Percentiles rank a stretch among this genome's conserved stretches.
Evolutionary conservation across 108 stramenopile species (phyloP).

Genomic region (Nannochloropsis gaditana): DNA sequence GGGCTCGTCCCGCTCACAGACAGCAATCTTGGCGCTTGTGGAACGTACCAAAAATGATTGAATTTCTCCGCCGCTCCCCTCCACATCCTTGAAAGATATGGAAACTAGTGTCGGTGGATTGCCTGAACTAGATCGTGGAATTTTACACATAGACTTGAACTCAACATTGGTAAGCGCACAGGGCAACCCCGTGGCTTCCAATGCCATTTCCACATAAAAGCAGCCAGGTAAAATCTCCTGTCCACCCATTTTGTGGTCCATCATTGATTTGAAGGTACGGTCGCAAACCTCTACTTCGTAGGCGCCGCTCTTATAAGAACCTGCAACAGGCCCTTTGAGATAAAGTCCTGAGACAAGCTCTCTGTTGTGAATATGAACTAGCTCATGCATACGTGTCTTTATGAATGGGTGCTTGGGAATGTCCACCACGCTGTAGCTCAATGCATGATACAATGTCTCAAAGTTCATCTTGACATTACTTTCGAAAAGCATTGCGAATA

Average conservation of each 20-base stretch:
- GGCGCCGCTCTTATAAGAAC: background rate
- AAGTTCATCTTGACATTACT: background rate
- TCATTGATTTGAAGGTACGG: background rate
- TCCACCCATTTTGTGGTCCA: slow-evolving; percentile 19
- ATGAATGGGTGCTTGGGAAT: background rate
- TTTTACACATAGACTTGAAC: background rate
- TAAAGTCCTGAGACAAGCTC: background rate
- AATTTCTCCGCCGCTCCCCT: background rate
- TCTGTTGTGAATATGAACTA: background rate
- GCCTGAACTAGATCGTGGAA: background rate
- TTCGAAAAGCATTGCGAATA: background rate
- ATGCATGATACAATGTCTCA: background rate
- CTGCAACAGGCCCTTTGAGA: background rate
- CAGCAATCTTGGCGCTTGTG: background rate
- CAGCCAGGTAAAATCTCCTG: slow-evolving; percentile 15
- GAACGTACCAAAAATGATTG: background rate
- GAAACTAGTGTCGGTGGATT: background rate
- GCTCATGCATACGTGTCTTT: background rate
- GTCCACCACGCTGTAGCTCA: background rate
- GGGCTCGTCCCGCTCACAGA: background rate
- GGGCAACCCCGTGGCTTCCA: background rate
- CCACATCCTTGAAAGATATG: background rate
- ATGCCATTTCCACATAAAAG: slow-evolving; percentile 13
- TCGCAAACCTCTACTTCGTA: background rate
- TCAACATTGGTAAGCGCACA: background rate